Percentiles rank a stretch among this genome's conserved stretches.
Conservation (phyloP, 192 early-diverging fungal genomes). For the Gaertneriomyces sp. region DNA sequence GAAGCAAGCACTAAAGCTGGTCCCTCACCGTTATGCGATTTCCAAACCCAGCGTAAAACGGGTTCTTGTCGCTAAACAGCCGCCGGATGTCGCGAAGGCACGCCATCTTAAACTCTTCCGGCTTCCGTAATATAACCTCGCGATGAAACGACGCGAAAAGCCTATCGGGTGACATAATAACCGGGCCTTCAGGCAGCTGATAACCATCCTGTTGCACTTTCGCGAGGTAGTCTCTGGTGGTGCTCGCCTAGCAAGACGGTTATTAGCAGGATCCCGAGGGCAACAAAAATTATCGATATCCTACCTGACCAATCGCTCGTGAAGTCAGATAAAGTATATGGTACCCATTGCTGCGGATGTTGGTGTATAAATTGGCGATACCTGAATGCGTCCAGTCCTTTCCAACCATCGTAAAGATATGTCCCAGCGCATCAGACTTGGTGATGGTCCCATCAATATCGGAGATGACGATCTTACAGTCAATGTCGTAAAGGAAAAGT, state of each 20-base stretch:
- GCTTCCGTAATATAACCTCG: constrained; percentile 91
- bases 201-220: constrained; percentile 86
- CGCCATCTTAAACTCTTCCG: constrained; percentile 96
- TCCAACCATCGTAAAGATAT: constrained; percentile 95
- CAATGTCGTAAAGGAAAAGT: constrained; percentile 82
- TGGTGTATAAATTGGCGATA: constrained; percentile 93
- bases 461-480: constrained; percentile 87
- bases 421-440: constrained; percentile 93
- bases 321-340: constrained; percentile 91
- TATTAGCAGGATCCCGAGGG: background rate
- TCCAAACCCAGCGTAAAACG: constrained; percentile 96
- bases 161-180: constrained; percentile 94
- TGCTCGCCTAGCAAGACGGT: constrained; percentile 51
- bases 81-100: constrained; percentile 87
- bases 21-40: constrained; percentile 79
- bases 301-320: constrained; percentile 88
- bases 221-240: constrained; percentile 86
- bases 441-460: constrained; percentile 99
- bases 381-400: constrained; percentile 97
- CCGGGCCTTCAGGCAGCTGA: constrained; percentile 87
- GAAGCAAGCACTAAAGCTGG: background rate
- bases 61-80: constrained; percentile 74
- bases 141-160: constrained; percentile 87
- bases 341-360: constrained; percentile 91
- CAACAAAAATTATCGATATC: too few species aligned